Evolutionary conservation across 495 filamentous ascomycete genomes (phyloP).

Genomic region (Terfezia boudieri): DNA sequence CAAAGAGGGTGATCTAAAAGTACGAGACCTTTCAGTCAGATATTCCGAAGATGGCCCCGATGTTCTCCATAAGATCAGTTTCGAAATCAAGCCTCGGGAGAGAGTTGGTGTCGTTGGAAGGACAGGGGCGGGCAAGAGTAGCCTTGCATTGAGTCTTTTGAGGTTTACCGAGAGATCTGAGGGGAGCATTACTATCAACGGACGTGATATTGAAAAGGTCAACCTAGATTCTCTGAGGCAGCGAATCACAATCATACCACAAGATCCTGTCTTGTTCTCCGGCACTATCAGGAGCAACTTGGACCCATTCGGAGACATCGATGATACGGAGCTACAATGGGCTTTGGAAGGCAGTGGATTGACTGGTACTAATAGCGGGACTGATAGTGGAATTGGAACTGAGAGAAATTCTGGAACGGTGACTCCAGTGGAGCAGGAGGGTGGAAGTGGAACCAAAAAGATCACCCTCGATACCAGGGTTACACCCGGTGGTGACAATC

Average conservation of each 20-base stretch:
- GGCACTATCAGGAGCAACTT: conserved; percentile 31
- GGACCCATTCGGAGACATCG: conserved; percentile 23
- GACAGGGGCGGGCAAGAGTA: conserved; percentile 28
- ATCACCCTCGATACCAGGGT: conserved; percentile 11
- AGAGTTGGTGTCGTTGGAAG: conserved; percentile 30
- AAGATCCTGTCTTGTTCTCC: conserved; percentile 32
- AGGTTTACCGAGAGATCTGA: conserved; percentile 26
- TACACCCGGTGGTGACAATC: conserved; percentile 11
- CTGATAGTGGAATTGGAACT: conserved; percentile 1
- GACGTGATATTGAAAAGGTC: conserved; percentile 27
- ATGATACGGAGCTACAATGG: conserved; percentile 12
- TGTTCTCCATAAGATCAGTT: conserved; percentile 24
- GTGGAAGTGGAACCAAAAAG: conserved; percentile 6
- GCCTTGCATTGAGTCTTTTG: conserved; percentile 24
- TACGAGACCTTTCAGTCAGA: conserved; percentile 22
- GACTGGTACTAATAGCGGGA: not conserved
- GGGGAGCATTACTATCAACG: conserved; percentile 28
- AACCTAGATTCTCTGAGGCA: conserved; percentile 27
- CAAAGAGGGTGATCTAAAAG: conserved; percentile 20
- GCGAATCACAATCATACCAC: conserved; percentile 30
- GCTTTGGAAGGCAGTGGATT: conserved; percentile 13
- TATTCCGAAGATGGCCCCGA: conserved; percentile 24
- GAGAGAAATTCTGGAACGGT: conserved; percentile 3
- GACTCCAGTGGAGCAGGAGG: conserved; percentile 1
- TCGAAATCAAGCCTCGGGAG: conserved; percentile 20